phyloP scores from a whole-genome alignment of 2,329 filamentous ascomycete species.

The Zymoseptoria pseudotritici region DNA sequence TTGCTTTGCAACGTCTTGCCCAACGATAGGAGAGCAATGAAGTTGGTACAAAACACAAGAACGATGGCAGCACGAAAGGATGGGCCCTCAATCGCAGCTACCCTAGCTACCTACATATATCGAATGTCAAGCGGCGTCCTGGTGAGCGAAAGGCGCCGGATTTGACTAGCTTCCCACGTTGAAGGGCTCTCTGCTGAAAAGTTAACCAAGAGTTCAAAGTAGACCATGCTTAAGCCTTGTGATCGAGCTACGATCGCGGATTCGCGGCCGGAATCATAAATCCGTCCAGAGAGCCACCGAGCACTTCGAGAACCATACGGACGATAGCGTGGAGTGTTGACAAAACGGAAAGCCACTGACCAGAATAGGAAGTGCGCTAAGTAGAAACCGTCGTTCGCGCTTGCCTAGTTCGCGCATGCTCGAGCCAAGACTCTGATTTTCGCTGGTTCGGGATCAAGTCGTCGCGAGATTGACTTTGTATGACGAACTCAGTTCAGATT shows the following conservation, averaged over 20 bases:
- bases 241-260: background rate
- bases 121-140: background rate
- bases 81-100: background rate
- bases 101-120: background rate
- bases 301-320: background rate
- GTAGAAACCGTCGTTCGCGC: background rate
- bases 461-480: background rate
- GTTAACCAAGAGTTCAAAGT: background rate
- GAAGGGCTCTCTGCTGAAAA: background rate
- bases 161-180: background rate
- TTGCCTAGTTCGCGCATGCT: background rate
- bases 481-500: background rate
- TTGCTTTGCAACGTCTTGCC: background rate
- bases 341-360: background rate
- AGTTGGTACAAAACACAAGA: background rate
- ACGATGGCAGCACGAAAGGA: background rate
- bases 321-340: background rate
- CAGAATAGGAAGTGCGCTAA: background rate
- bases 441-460: background rate
- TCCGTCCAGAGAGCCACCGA: background rate
- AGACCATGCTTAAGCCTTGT: background rate
- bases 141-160: background rate
- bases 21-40: background rate
- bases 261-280: background rate
- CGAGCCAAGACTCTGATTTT: background rate